Base-by-base conservation (phyloP, 2,329 filamentous ascomycete genomes). In the Eurotiales sp. region DNA sequence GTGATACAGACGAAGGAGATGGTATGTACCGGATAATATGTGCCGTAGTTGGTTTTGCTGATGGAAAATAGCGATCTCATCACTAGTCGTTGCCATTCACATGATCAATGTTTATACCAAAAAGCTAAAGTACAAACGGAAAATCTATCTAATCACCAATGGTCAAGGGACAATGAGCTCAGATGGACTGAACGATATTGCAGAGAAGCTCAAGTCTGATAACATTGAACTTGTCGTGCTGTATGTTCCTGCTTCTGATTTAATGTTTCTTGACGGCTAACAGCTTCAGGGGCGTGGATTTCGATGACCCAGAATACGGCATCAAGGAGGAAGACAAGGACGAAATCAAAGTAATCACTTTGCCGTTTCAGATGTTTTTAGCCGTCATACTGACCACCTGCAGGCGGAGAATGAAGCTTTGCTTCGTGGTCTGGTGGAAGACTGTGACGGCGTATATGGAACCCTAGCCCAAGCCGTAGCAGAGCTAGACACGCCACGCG, bases 261-360 rank as follows among this genome's bases (percentile, higher is more conserved):
- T 43, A 19, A 11, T 14, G 14, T 43, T 19, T 12, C 34, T 21
- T 19, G 34, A 25, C 15, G 19, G 41, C 65, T 72, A 66, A 69
- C 52, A 7, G 19, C 27, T 25, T 12, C 52, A 91, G 87, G 49
- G 93, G 93, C 12, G 82, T 95, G 15, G 93, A 99, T 66, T 97
- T 99, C 68, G 90, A 99, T 64, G 90, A 96, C 66, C 66, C 82
- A 1, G 90, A 95, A 2, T 96, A 86, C 64, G 91, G 91, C 37
- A 88, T 89, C 65, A 95, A 95, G 67, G 92, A 97, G 71, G 90
- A 96, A 67, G 82, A 87, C 57, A 99, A 99, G 66, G 73, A 85
- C 15, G 58, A 67, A 0, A 66, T 69, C 46, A 97, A 97, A 77
- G 84, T 86, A 62, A 36, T 48, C n/a, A n/a, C n/a, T n/a, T n/a